Evolutionary conservation across 129 eudicot species (phyloP).

Genomic region (Heracleum sosnowskyi): DNA sequence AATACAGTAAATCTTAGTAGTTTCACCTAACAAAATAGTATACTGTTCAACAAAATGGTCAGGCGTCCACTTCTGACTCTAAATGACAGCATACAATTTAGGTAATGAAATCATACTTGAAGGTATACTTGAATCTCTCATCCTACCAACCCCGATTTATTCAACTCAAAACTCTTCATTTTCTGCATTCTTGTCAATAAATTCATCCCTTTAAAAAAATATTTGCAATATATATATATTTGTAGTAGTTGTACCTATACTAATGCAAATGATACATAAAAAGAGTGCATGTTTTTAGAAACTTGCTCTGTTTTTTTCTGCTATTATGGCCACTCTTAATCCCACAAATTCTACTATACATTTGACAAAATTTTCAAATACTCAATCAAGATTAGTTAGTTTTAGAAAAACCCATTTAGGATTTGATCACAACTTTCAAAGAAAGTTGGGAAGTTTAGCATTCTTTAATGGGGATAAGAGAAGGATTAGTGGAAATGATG

Average conservation of each 20-base stretch:
- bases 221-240: neutral
- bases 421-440: slow-evolving; percentile 16
- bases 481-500: slow-evolving; percentile 10
- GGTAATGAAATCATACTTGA: neutral
- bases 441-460: slow-evolving; percentile 26
- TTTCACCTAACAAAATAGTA: neutral
- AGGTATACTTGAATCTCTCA: slow-evolving; percentile 10
- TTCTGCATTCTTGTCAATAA: slow-evolving; percentile 4
- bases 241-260: neutral
- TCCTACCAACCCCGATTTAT: slow-evolving; percentile 22
- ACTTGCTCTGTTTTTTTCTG: neutral
- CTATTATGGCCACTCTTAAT: slow-evolving; percentile 31
- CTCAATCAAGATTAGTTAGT: slow-evolving; percentile 28
- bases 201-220: neutral
- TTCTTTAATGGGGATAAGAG: slow-evolving; percentile 18
- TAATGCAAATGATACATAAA: neutral
- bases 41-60: no score
- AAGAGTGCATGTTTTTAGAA: neutral
- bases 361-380: slow-evolving; percentile 19
- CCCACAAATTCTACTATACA: slow-evolving; percentile 23
- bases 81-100: neutral
- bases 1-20: no score
- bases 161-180: slow-evolving; percentile 18
- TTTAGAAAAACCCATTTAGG: slow-evolving; percentile 33
- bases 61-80: no score